Percentiles rank a stretch among this genome's conserved stretches.
phyloP scores from a whole-genome alignment of 192 early-diverging fungal species.

The Paraglomus brasilianum region DNA sequence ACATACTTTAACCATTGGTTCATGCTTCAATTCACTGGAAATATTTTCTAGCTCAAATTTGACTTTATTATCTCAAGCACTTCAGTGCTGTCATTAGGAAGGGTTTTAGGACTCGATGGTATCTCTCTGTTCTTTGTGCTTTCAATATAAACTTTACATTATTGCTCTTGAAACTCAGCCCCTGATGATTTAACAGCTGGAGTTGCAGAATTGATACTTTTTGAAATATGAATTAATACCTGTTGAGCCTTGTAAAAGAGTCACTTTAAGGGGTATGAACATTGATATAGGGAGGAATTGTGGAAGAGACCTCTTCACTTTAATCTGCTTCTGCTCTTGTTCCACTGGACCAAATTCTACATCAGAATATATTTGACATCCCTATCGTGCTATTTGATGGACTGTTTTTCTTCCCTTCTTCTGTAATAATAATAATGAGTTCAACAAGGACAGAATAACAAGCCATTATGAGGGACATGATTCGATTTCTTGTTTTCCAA shows the following conservation, averaged over 20 bases:
- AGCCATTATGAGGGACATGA: neutral
- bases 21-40: neutral
- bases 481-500: no score
- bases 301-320: slow-evolving; percentile 1
- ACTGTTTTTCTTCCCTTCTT: slow-evolving; percentile 15
- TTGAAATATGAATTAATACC: no score
- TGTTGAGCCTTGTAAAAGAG: slow-evolving; percentile 4
- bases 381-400: slow-evolving; percentile 11
- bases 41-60: slow-evolving; percentile 13
- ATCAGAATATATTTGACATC: slow-evolving; percentile 23
- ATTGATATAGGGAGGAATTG: neutral
- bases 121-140: no score
- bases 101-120: no score
- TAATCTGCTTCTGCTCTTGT: slow-evolving; percentile 8
- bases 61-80: slow-evolving; percentile 2
- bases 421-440: slow-evolving; percentile 12
- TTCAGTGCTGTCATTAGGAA: no score
- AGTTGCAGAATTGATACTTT: no score
- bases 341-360: slow-evolving; percentile 20
- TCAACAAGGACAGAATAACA: slow-evolving; percentile 13
- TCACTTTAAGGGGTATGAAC: neutral
- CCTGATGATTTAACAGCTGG: no score
- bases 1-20: slow-evolving; percentile 19
- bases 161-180: no score
- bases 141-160: no score